A percentile compares a stretch with the other conserved stretches of the same genome.
Evolutionary conservation across 78 protist species (phyloP).

Genomic region (Goniomonas avonlea): DNA sequence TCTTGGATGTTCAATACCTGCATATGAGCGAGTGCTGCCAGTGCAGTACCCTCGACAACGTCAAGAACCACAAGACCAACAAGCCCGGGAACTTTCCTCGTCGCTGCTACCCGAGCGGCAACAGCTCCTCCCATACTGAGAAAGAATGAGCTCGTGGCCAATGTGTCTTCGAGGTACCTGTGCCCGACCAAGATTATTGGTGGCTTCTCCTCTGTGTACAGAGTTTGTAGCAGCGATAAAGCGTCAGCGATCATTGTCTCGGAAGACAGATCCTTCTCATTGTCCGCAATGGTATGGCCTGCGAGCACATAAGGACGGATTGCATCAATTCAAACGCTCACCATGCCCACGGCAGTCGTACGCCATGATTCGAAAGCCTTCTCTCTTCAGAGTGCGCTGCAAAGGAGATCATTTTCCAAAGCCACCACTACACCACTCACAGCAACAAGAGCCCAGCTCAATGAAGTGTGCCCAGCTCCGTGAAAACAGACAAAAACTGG

Average conservation of each 20-base stretch:
- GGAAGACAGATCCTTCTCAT: no score
- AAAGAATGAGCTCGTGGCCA: no score
- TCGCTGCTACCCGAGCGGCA: background rate
- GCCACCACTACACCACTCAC: no score
- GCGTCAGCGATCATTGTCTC: no score
- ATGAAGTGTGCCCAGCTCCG: background rate
- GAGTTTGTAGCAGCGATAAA: no score
- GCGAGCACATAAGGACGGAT: no score
- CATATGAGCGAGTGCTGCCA: no score
- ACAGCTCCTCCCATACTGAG: background rate
- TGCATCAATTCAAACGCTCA: no score
- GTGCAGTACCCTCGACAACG: slow-evolving; percentile 19
- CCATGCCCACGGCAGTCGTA: background rate
- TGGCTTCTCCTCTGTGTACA: background rate
- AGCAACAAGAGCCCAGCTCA: background rate
- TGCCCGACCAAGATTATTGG: background rate
- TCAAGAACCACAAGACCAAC: background rate
- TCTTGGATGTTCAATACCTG: no score
- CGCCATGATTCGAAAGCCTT: background rate
- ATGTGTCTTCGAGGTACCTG: background rate
- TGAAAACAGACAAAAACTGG: background rate
- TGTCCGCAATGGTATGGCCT: no score
- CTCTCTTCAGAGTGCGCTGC: no score
- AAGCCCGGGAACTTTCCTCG: background rate
- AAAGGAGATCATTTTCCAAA: no score